Conservation (phyloP, 352 stramenopile genomes). For the Phytopythium vexans region DNA sequence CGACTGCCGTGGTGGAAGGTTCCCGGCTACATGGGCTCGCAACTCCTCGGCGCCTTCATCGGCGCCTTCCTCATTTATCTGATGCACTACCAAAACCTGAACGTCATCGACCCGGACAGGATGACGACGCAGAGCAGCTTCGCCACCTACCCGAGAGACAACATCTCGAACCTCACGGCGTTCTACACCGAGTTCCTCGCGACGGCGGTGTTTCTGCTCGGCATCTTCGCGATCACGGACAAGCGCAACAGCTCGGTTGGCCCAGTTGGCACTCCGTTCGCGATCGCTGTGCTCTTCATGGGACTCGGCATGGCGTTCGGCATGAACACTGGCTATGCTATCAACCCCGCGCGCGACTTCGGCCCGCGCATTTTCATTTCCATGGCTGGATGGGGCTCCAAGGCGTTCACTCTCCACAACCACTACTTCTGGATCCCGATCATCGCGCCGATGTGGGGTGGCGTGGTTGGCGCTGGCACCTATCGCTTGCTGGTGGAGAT, state of each 20-base stretch:
- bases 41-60: conserved; percentile 40
- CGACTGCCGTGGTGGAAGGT: conserved; percentile 45
- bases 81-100: conserved; percentile 46
- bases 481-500: conserved; percentile 54
- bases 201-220: conserved; percentile 47
- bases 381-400: conserved; percentile 29
- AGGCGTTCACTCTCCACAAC: conserved; percentile 25
- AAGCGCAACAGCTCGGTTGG: conserved; percentile 39
- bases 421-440: conserved; percentile 67
- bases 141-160: conserved; percentile 39
- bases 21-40: conserved; percentile 34
- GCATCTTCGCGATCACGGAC: conserved; percentile 56
- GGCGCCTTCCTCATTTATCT: conserved; percentile 37
- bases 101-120: conserved; percentile 38
- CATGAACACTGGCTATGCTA: conserved; percentile 37
- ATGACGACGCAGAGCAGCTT: conserved; percentile 39
- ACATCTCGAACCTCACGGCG: conserved; percentile 38
- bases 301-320: conserved; percentile 61
- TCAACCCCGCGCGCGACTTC: conserved; percentile 43
- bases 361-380: conserved; percentile 25
- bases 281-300: conserved; percentile 55
- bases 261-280: conserved; percentile 28
- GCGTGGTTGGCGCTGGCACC: conserved; percentile 31
- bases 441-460: conserved; percentile 35
- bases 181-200: conserved; percentile 55